Evolutionary conservation across 2,329 filamentous ascomycete species (phyloP), one percentile per base, ranked within the genome.

Genomic region (Curvularia lunata): DNA sequence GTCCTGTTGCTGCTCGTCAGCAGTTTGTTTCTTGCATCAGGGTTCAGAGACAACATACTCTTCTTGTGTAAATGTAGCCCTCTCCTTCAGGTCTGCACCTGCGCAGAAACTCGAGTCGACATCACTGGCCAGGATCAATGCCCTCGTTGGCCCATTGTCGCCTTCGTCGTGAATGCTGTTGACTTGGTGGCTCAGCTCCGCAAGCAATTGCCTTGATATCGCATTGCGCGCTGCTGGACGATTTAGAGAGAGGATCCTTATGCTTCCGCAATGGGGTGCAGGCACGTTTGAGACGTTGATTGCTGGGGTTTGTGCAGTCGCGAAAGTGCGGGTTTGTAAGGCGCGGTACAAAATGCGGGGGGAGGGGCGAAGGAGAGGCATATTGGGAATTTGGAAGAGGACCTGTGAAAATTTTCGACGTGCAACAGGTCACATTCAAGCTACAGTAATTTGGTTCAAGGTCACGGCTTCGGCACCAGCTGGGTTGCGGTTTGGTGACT

Each of bases 81-180:
- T 83, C 82, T 97, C 94, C 75, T 97, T 98, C 70, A 99, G 79
- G 74, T 99, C 95, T 4, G 95, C 95, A 37, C 95, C 95, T 0
- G 95, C 92, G 77, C 95, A 99, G 77, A 99, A 99, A 69, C 88
- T 90, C 23, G 86, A 83, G 67, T 97, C 91, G n/a, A 91, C 85
- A 40, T 91, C 91, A 71, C 91, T 96, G 10, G 91, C 90, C 16
- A 99, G 69, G 40, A 99, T 86, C 66, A 99, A 76, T 2, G 91
- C 94, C 64, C 95, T 82, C 16, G 93, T 97, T 30, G 82, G 77
- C 3, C 85, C 85, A 23, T 77, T 78, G 5, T 81, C 82, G 4
- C 80, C 80, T 69, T 88, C 85, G 8, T 79, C 80, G 54, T 89
- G 86, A 45, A 98, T 84, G 59, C 85, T 84, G 68, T 91, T 85